These are phyloP conservation scores for Pseudonitzschia delicatissima DNA, from an alignment of 108 stramenopile species.

Conservation along the genomic window DNA sequence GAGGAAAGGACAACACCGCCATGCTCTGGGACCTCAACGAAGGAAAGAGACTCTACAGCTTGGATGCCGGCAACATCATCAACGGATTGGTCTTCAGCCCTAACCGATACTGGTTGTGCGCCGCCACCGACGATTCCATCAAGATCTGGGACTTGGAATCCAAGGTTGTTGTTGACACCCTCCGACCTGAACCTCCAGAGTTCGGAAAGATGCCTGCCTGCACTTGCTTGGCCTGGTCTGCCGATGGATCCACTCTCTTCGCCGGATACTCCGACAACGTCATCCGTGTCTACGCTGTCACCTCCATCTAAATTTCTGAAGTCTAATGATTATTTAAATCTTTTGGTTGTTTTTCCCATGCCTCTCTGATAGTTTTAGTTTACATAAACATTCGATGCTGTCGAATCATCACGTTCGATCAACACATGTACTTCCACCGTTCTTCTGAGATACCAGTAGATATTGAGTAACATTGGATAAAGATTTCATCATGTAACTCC, in stretches of 20 bases:
- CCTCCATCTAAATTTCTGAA: conserved; percentile 35
- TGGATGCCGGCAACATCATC: conserved; percentile 99
- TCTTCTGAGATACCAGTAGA: too few relatives aligned
- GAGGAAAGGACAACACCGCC: conserved; percentile 99
- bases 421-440: too few relatives aligned
- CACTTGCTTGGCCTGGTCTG: conserved; percentile 97
- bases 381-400: too few relatives aligned
- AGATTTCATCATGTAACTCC: too few relatives aligned
- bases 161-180: conserved; percentile 96
- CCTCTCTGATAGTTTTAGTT: too few relatives aligned
- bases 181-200: conserved; percentile 76
- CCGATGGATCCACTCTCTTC: conserved; percentile 96
- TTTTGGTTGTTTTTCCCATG: background rate
- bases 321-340: background rate
- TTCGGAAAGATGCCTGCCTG: conserved; percentile 82
- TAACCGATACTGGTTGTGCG: conserved; percentile 99
- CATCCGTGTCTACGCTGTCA: conserved; percentile 93
- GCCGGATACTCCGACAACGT: conserved; percentile 96
- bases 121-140: conserved; percentile 97
- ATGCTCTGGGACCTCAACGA: conserved; percentile 99
- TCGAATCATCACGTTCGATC: too few relatives aligned
- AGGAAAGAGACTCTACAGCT: conserved; percentile 98
- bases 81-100: conserved; percentile 98
- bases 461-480: too few relatives aligned
- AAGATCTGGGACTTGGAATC: conserved; percentile 99